phyloP scores from a whole-genome alignment of 352 stramenopile genomes.

The Globisporangium polare region DNA sequence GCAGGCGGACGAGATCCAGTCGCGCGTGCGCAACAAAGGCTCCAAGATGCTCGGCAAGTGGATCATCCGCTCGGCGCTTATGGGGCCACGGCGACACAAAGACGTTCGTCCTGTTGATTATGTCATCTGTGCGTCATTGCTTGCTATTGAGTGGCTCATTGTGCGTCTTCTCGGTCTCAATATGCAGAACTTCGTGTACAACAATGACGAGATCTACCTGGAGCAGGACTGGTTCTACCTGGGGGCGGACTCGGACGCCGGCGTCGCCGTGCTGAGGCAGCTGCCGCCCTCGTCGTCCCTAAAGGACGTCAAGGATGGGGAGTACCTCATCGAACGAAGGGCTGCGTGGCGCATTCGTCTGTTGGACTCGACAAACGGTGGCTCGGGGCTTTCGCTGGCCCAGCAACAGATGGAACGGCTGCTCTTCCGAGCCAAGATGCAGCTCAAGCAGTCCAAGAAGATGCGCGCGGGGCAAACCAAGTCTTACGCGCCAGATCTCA shows the following conservation, averaged over 20 bases:
- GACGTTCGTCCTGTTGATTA: constrained; percentile 36
- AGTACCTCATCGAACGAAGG: constrained; percentile 68
- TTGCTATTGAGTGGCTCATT: neutral
- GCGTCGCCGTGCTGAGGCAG: constrained; percentile 61
- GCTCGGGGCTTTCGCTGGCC: constrained; percentile 55
- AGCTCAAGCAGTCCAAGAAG: constrained; percentile 74
- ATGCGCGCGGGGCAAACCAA: constrained; percentile 58
- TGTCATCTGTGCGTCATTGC: neutral
- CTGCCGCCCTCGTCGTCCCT: constrained; percentile 28
- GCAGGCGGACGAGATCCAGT: constrained; percentile 78
- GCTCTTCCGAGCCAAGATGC: constrained; percentile 62
- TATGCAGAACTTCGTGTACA: constrained; percentile 72
- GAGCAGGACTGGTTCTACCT: constrained; percentile 87
- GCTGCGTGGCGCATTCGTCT: constrained; percentile 64
- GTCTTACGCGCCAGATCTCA: constrained; percentile 36
- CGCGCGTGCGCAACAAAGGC: constrained; percentile 70
- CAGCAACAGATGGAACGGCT: constrained; percentile 82
- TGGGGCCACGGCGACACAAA: constrained; percentile 30
- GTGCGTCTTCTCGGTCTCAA: neutral
- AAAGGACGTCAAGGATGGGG: constrained; percentile 42
- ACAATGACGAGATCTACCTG: constrained; percentile 77
- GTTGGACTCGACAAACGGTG: constrained; percentile 65
- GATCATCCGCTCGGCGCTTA: constrained; percentile 66
- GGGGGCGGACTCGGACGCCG: constrained; percentile 56
- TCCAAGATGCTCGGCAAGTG: constrained; percentile 75